Evolutionary conservation across 768 basidiomycete genomes (phyloP).

Genomic region (Phylloporus sp.): DNA sequence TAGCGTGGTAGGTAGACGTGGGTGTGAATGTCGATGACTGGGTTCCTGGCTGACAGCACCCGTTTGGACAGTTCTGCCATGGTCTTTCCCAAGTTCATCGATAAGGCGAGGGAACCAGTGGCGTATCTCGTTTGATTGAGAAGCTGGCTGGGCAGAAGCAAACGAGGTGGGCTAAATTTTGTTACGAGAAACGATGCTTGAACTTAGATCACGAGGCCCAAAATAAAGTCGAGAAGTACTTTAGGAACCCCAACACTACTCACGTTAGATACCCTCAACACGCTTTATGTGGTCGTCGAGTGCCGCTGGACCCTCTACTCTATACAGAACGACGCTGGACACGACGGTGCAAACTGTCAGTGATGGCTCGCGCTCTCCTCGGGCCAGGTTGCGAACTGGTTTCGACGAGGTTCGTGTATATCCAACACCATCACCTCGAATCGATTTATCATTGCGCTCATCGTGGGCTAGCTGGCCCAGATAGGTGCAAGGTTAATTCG

Average conservation of each 20-base stretch:
- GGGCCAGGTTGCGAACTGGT: conserved; percentile 18
- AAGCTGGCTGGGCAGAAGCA: conserved; percentile 3
- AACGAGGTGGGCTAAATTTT: conserved; percentile 17
- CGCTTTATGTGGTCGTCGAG: conserved; percentile 1
- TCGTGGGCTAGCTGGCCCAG: conserved; percentile 17
- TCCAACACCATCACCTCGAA: not conserved
- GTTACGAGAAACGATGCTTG: conserved; percentile 6
- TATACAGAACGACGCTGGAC: conserved; percentile 4
- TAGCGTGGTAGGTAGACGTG: conserved; percentile 85
- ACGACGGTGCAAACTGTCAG: not conserved
- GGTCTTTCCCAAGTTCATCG: conserved; percentile 27
- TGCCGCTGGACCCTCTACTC: not conserved
- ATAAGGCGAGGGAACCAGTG: conserved; percentile 18
- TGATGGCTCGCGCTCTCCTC: conserved; percentile 15
- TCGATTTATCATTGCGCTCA: not conserved
- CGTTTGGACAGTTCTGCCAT: conserved; percentile 25
- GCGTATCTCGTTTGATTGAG: conserved; percentile 8
- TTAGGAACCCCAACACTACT: not conserved
- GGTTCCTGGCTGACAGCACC: conserved; percentile 20
- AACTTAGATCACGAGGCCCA: conserved; percentile 15
- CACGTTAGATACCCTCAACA: conserved; percentile 2
- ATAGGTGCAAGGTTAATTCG: conserved; percentile 25
- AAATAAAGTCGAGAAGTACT: not conserved
- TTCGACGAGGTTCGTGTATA: conserved; percentile 25
- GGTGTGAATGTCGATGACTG: conserved; percentile 80